phyloP scores from a whole-genome alignment of 768 basidiomycete species.

The Termitomyces sp. region DNA sequence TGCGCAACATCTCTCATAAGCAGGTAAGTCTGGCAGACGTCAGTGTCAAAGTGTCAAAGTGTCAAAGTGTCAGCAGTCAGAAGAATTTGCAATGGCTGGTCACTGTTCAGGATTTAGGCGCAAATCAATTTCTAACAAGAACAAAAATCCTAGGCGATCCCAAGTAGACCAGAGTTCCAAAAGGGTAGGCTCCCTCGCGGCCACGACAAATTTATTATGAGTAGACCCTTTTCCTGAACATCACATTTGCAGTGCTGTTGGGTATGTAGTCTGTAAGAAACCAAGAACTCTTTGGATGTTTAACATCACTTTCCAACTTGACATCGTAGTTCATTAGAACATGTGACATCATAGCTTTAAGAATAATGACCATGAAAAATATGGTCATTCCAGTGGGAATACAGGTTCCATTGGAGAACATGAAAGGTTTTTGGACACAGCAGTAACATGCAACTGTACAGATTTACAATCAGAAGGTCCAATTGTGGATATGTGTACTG shows the following conservation, averaged over 20 bases:
- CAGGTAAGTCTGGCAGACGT: no score
- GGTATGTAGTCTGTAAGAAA: constrained; percentile 8
- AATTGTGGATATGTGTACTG: background rate
- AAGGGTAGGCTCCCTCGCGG: no score
- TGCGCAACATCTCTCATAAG: no score
- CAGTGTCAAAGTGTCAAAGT: no score
- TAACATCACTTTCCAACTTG: constrained; percentile 15
- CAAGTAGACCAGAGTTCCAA: no score
- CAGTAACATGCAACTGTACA: constrained; percentile 16
- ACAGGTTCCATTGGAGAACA: constrained; percentile 21
- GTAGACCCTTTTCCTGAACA: constrained; percentile 14
- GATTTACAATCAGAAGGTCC: background rate
- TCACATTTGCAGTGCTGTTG: constrained; percentile 7
- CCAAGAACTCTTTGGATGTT: constrained; percentile 4
- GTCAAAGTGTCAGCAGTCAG: no score
- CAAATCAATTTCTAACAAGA: no score
- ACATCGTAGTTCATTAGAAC: constrained; percentile 36
- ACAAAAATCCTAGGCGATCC: no score
- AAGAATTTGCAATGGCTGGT: no score
- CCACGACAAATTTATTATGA: no score
- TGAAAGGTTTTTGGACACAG: constrained; percentile 15
- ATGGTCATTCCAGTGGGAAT: constrained; percentile 22
- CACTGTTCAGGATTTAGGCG: no score
- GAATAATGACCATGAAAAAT: constrained; percentile 34
- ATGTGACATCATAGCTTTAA: constrained; percentile 35